phyloP scores from a whole-genome alignment of 306 rosid genomes.

The Lotus japonicus region DNA sequence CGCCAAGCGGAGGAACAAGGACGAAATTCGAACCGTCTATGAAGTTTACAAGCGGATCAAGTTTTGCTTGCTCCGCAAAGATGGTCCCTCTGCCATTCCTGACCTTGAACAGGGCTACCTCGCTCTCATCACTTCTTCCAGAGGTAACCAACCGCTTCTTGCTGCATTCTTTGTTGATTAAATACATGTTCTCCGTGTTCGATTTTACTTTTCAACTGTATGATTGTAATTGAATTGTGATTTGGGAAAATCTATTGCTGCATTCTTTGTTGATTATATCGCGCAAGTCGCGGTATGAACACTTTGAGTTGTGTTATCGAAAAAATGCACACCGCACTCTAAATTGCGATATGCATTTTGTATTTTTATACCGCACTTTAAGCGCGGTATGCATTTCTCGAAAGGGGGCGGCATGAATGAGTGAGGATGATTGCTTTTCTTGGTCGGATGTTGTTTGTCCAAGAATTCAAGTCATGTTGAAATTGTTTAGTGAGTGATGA shows the following conservation, averaged over 20 bases:
- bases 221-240: background rate
- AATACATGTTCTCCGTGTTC: background rate
- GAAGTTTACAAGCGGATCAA: conserved; percentile 32
- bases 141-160: conserved; percentile 20
- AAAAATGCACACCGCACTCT: too few species aligned
- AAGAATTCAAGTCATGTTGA: background rate
- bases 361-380: too few species aligned
- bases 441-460: too few species aligned
- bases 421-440: too few species aligned
- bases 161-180: background rate
- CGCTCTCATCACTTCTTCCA: conserved; percentile 45
- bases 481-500: background rate
- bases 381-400: too few species aligned
- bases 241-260: too few species aligned
- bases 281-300: too few species aligned
- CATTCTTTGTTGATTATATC: too few species aligned
- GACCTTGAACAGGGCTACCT: conserved; percentile 40
- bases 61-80: conserved; percentile 19
- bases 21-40: conserved; percentile 28
- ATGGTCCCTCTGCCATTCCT: background rate
- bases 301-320: too few species aligned
- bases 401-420: too few species aligned
- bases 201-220: background rate
- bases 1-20: conserved; percentile 33
- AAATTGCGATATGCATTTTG: too few species aligned